A percentile compares a stretch with the other conserved stretches of the same genome.
Conservation (phyloP, 169 alveolate species). For the Blepharisma undulans region DNA sequence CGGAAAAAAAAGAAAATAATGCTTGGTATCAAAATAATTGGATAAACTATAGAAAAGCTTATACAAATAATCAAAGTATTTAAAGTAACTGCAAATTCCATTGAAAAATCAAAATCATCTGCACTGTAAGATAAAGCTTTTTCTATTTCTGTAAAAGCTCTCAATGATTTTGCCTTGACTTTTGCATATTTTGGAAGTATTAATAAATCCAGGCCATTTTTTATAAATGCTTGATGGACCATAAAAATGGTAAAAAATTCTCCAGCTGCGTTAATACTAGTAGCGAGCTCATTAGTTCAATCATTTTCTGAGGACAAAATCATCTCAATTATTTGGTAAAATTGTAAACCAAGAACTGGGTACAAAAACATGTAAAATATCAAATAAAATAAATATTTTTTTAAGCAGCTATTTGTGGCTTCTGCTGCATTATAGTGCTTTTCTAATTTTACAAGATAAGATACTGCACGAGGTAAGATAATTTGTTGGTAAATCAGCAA, state of each 20-base stretch:
- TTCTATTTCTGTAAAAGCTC: constrained; percentile 3
- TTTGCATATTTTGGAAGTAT: background rate
- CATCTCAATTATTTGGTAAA: background rate
- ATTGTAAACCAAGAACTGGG: constrained; percentile 1
- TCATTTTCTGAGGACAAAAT: background rate
- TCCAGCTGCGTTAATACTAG: constrained; percentile 5
- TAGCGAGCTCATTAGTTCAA: constrained; percentile 14
- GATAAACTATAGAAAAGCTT: constrained; percentile 24
- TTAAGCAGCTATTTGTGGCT: background rate
- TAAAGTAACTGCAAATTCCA: background rate
- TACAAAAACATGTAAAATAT: constrained; percentile 21
- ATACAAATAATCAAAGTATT: background rate
- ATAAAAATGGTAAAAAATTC: constrained; percentile 28
- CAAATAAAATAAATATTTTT: constrained; percentile 14
- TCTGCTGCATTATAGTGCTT: background rate
- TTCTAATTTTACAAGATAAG: background rate
- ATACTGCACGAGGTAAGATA: constrained; percentile 11
- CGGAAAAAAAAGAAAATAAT: background rate
- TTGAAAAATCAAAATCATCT: constrained; percentile 1
- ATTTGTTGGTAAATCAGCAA: constrained; percentile 12
- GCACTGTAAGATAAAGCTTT: constrained; percentile 9
- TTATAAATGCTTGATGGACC: constrained; percentile 4
- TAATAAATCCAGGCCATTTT: constrained; percentile 22
- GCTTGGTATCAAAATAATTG: background rate
- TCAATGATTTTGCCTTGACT: constrained; percentile 14